Conservation (phyloP, 2,329 filamentous ascomycete species). For the Paraconiothyrium sp. region DNA sequence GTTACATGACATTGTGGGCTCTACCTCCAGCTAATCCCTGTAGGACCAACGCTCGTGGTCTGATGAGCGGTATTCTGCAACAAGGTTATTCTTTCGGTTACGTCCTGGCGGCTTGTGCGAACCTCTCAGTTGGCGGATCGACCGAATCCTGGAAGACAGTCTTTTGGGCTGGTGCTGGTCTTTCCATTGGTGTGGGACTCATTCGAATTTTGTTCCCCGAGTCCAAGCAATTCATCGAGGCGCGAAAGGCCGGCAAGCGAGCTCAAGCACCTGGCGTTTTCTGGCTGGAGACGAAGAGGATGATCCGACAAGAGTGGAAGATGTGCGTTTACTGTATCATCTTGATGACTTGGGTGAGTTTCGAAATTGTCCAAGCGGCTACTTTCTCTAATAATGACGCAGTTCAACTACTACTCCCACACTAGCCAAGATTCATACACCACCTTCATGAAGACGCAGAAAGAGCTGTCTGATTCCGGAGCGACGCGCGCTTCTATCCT, state of each 20-base stretch:
- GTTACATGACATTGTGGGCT: slow-evolving; percentile 33
- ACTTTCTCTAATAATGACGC: slow-evolving; percentile 30
- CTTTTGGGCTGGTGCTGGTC: slow-evolving; percentile 75
- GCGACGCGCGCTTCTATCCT: slow-evolving; percentile 80
- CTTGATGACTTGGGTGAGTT: slow-evolving; percentile 73
- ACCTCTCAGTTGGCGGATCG: slow-evolving; percentile 74
- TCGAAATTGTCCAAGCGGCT: neutral
- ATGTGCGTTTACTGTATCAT: slow-evolving; percentile 81
- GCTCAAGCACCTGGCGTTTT: slow-evolving; percentile 61
- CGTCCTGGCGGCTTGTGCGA: slow-evolving; percentile 78
- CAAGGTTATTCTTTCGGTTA: slow-evolving; percentile 85
- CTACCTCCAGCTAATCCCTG: slow-evolving; percentile 34
- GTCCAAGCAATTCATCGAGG: slow-evolving; percentile 77
- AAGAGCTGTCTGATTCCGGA: slow-evolving; percentile 70
- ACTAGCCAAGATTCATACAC: slow-evolving; percentile 84
- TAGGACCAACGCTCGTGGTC: slow-evolving; percentile 70
- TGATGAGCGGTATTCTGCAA: slow-evolving; percentile 84
- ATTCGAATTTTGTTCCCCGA: slow-evolving; percentile 76
- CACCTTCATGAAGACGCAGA: slow-evolving; percentile 79
- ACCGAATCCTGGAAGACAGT: slow-evolving; percentile 76
- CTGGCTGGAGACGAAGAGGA: slow-evolving; percentile 73
- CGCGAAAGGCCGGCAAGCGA: slow-evolving; percentile 68
- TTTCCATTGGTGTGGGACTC: slow-evolving; percentile 74
- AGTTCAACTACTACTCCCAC: slow-evolving; percentile 72
- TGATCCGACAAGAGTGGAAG: slow-evolving; percentile 76